These are phyloP conservation scores for Tilletiopsis washingtonensis DNA, from an alignment of 1,284 basidiomycete species.

Conservation along the genomic window DNA sequence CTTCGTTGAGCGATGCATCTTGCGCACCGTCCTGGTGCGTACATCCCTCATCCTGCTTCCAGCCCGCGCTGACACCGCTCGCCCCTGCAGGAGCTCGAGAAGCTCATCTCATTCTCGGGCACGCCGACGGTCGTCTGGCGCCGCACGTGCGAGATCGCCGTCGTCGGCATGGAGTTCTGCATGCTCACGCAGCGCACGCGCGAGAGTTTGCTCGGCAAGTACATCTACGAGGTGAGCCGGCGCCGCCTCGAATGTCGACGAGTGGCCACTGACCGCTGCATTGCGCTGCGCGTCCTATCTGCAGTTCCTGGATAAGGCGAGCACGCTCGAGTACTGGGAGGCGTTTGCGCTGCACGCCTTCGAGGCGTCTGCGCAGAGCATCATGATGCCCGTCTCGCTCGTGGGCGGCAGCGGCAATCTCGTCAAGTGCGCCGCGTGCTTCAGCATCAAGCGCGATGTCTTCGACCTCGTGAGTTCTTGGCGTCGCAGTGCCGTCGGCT, in stretches of 20 bases:
- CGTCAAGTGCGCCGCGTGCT: constrained; percentile 43
- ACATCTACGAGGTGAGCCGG: constrained; percentile 33
- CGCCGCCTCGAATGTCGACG: not conserved
- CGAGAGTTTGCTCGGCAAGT: constrained; percentile 38
- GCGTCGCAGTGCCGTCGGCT: not conserved
- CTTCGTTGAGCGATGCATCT: constrained; percentile 91
- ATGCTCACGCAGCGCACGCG: constrained; percentile 61
- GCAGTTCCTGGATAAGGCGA: constrained; percentile 43
- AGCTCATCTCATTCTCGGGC: constrained; percentile 77
- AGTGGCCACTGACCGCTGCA: not conserved
- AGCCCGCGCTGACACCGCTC: not conserved
- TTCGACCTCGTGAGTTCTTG: constrained; percentile 29
- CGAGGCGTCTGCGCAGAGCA: constrained; percentile 42
- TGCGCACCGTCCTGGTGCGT: constrained; percentile 77
- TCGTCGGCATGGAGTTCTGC: constrained; percentile 92
- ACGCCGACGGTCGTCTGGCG: constrained; percentile 99
- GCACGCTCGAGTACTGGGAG: constrained; percentile 44
- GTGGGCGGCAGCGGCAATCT: constrained; percentile 34
- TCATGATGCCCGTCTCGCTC: constrained; percentile 40
- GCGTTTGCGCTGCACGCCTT: constrained; percentile 45
- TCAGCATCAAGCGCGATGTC: constrained; percentile 45
- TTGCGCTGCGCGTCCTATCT: no score
- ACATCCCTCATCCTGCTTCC: constrained; percentile 8
- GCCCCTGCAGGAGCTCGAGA: constrained; percentile 7
- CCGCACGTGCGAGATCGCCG: constrained; percentile 90